Evolutionary conservation across 805 yeast genomes (phyloP).

Genomic region (Wilhelminamyces savonicus): DNA sequence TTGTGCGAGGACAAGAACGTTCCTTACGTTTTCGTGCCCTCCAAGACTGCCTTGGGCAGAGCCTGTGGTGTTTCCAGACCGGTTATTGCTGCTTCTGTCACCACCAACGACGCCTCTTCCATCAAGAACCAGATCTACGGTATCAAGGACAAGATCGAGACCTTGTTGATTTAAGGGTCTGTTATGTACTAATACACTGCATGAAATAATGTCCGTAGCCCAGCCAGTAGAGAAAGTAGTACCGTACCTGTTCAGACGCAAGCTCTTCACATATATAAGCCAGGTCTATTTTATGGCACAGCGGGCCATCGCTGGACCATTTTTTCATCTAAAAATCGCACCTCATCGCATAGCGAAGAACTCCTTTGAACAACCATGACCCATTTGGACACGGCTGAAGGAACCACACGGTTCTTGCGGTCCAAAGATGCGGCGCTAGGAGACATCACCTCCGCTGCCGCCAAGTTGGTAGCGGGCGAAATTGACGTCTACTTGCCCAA

Average conservation of each 20-base stretch:
- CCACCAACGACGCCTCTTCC: constrained; percentile 97
- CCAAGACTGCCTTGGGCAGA: constrained; percentile 98
- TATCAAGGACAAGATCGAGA: constrained; percentile 98
- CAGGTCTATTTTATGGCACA: too few species aligned
- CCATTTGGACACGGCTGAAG: constrained; percentile 27
- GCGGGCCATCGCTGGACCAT: too few species aligned
- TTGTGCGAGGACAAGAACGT: constrained; percentile 99
- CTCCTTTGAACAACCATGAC: constrained; percentile 1
- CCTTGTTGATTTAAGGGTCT: constrained; percentile 69
- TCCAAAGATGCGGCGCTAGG: constrained; percentile 41
- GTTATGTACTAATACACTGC: too few species aligned
- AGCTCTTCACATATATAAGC: too few species aligned
- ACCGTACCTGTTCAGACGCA: too few species aligned
- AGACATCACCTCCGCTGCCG: constrained; percentile 34
- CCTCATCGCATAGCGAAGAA: too few species aligned
- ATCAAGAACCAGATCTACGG: constrained; percentile 95
- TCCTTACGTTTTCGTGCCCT: constrained; percentile 97
- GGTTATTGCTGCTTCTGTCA: constrained; percentile 96
- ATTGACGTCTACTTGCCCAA: constrained; percentile 51
- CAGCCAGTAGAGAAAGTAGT: too few species aligned
- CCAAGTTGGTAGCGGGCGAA: too few species aligned
- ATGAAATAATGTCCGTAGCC: too few species aligned
- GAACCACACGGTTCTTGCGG: constrained; percentile 52
- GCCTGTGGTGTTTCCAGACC: constrained; percentile 99
- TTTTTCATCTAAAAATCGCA: too few species aligned